phyloP scores from a whole-genome alignment of 495 filamentous ascomycete genomes.

The Glonium stellatum region DNA sequence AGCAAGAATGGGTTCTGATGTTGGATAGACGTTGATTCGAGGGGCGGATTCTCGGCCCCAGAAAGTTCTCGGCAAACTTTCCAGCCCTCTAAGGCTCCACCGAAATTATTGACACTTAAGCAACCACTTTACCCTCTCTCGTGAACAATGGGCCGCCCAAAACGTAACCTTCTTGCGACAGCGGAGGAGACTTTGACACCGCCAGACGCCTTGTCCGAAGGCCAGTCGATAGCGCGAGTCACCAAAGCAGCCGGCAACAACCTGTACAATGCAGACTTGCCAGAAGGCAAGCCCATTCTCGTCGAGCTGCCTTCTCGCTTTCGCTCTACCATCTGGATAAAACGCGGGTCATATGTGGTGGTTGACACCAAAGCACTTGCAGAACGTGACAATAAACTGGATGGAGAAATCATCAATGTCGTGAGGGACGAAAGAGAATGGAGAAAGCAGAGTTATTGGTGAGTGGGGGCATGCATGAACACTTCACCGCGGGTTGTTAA shows the following conservation, averaged over 20 bases:
- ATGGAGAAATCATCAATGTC: slow-evolving; percentile 87
- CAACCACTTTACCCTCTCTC: background rate
- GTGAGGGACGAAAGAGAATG: slow-evolving; percentile 86
- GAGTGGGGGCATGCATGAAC: slow-evolving; percentile 25
- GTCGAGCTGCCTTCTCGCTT: slow-evolving; percentile 77
- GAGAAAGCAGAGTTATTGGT: slow-evolving; percentile 91
- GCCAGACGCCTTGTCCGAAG: slow-evolving; percentile 54
- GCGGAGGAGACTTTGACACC: slow-evolving; percentile 69
- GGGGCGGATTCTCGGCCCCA: background rate
- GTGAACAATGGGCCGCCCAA: slow-evolving; percentile 60
- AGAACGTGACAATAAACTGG: slow-evolving; percentile 68
- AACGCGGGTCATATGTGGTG: slow-evolving; percentile 76
- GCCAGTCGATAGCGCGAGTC: slow-evolving; percentile 66
- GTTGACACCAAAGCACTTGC: slow-evolving; percentile 63
- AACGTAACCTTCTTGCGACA: slow-evolving; percentile 65
- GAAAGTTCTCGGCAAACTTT: background rate
- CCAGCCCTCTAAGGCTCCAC: background rate
- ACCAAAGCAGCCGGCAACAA: slow-evolving; percentile 81
- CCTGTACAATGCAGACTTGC: slow-evolving; percentile 66
- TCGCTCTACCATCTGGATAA: slow-evolving; percentile 86
- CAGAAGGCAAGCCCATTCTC: slow-evolving; percentile 51
- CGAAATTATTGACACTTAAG: background rate
- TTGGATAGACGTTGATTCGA: background rate
- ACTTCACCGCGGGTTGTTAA: slow-evolving; percentile 3
- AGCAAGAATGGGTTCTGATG: too few relatives aligned